These are phyloP conservation scores for Podila epigama DNA, from an alignment of 192 early-diverging fungal species.

Conservation along the genomic window DNA sequence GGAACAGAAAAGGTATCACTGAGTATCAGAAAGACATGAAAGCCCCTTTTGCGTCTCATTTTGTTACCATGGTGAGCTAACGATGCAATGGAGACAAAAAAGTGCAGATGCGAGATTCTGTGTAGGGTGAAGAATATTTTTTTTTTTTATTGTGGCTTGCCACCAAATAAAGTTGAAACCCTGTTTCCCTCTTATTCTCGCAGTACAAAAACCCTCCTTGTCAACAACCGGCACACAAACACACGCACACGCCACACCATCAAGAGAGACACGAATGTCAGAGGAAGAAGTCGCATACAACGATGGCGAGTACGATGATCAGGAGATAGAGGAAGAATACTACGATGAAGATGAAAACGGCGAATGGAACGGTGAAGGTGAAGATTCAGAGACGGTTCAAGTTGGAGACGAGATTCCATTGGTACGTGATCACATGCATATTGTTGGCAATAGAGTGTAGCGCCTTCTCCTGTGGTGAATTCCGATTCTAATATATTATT, in stretches of 20 bases:
- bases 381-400: slow-evolving; percentile 4
- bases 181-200: too few relatives aligned
- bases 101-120: too few relatives aligned
- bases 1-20: too few relatives aligned
- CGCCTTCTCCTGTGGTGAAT: neutral
- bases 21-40: too few relatives aligned
- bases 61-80: neutral
- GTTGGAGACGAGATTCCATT: slow-evolving; percentile 28
- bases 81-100: neutral
- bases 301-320: slow-evolving; percentile 2
- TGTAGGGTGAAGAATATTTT: neutral
- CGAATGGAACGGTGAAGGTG: slow-evolving; percentile 1
- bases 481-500: neutral
- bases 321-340: slow-evolving; percentile 11
- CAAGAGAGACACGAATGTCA: neutral
- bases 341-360: slow-evolving; percentile 3
- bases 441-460: neutral
- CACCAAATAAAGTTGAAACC: too few relatives aligned
- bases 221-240: too few relatives aligned
- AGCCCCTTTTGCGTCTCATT: too few relatives aligned
- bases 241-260: too few relatives aligned
- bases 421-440: neutral
- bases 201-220: neutral
- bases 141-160: slow-evolving; percentile 1
- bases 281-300: slow-evolving; percentile 8